Conservation (phyloP, 2,329 filamentous ascomycete species). For the Falciphora oryzae region DNA sequence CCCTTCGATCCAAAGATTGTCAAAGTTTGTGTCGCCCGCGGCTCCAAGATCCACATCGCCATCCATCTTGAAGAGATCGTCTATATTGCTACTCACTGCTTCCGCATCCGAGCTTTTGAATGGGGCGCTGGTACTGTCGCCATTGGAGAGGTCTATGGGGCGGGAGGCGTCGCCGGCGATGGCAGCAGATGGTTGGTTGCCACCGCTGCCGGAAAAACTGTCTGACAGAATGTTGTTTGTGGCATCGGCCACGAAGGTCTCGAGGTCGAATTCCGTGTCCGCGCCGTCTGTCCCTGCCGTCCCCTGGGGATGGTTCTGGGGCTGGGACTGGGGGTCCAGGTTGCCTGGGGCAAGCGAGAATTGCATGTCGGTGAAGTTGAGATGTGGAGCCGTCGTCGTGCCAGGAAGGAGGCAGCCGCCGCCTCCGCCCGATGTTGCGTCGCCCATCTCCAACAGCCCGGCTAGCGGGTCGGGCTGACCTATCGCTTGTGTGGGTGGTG, state of each 20-base stretch:
- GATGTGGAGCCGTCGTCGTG: slow-evolving; percentile 25
- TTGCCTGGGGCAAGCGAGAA: slow-evolving; percentile 43
- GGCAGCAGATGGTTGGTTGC: background rate
- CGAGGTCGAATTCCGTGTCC: slow-evolving; percentile 40
- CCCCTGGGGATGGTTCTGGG: background rate
- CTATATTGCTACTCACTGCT: slow-evolving; percentile 28
- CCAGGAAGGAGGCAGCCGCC: slow-evolving; percentile 12
- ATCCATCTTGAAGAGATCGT: slow-evolving; percentile 43
- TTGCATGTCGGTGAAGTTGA: slow-evolving; percentile 52
- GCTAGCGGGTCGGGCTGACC: slow-evolving; percentile 15
- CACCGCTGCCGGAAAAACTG: slow-evolving; percentile 10
- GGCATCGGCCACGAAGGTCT: slow-evolving; percentile 32
- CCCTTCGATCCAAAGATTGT: slow-evolving; percentile 44
- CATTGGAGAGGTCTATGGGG: slow-evolving; percentile 5
- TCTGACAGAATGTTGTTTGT: slow-evolving; percentile 20
- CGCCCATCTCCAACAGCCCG: slow-evolving; percentile 12
- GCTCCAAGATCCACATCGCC: slow-evolving; percentile 25
- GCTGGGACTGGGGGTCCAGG: slow-evolving; percentile 15
- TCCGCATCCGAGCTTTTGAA: background rate
- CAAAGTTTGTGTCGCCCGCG: slow-evolving; percentile 35
- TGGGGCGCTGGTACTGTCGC: background rate
- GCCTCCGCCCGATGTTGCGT: slow-evolving; percentile 9
- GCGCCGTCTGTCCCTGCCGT: background rate
- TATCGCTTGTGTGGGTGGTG: background rate
- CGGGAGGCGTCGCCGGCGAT: background rate